These are phyloP conservation scores for Plasmodium billcollinsi DNA, from an alignment of 169 alveolate species.

Conservation along the genomic window DNA sequence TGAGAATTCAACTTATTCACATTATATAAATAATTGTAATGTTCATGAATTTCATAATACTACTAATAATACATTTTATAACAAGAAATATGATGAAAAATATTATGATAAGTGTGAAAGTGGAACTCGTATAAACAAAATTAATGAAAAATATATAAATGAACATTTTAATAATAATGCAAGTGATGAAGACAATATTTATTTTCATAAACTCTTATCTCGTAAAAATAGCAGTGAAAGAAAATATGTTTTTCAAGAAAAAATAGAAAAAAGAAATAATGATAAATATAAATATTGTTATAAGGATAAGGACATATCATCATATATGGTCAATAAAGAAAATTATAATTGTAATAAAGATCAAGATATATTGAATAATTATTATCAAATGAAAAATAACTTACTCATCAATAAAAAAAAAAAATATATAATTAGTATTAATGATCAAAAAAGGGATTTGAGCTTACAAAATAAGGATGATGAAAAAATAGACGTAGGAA, in stretches of 20 bases:
- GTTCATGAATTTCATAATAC: not conserved
- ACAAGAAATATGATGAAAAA: slow-evolving; percentile 6
- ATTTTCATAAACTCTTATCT: too few species aligned
- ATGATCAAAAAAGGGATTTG: not conserved
- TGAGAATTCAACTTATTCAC: slow-evolving; percentile 5
- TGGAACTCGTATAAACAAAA: slow-evolving; percentile 11
- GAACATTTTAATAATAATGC: not conserved
- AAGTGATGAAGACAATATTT: not conserved
- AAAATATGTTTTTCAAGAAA: too few species aligned
- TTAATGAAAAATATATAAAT: slow-evolving; percentile 1
- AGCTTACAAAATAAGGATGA: not conserved
- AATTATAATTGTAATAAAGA: too few species aligned
- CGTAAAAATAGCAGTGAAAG: too few species aligned
- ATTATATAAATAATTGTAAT: slow-evolving; percentile 7
- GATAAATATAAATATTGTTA: too few species aligned
- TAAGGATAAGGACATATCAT: too few species aligned
- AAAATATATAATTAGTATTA: not conserved
- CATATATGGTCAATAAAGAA: too few species aligned
- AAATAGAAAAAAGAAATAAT: too few species aligned
- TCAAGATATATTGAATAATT: too few species aligned
- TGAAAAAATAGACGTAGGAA: not conserved
- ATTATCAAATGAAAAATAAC: too few species aligned
- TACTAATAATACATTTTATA: not conserved
- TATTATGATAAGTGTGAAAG: slow-evolving; percentile 8
- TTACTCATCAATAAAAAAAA: not conserved